phyloP scores from a whole-genome alignment of 495 filamentous ascomycete genomes.

The Xylaria grammica region DNA sequence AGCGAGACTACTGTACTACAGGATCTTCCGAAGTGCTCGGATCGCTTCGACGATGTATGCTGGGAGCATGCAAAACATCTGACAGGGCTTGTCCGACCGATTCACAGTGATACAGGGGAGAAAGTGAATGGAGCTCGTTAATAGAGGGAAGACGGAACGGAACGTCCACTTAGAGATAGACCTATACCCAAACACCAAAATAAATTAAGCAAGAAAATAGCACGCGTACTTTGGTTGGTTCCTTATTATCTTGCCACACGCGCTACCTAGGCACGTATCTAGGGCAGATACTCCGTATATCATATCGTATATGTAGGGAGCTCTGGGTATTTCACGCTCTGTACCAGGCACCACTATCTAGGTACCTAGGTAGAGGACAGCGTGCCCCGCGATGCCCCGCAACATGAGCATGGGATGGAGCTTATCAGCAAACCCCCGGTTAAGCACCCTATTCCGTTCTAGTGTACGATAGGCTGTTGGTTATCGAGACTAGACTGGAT shows the following conservation, averaged over 20 bases:
- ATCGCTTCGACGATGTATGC: not conserved
- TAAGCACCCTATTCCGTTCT: too few relatives aligned
- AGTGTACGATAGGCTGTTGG: too few relatives aligned
- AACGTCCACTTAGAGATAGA: conserved; percentile 10
- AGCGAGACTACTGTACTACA: conserved; percentile 1
- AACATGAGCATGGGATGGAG: not conserved
- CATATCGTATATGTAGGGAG: too few relatives aligned
- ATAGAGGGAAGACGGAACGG: not conserved
- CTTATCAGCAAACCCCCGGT: not conserved
- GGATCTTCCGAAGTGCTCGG: not conserved
- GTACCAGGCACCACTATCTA: too few relatives aligned
- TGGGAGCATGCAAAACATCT: not conserved
- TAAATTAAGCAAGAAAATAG: too few relatives aligned
- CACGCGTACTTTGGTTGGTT: too few relatives aligned
- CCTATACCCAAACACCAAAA: not conserved
- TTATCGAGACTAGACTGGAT: too few relatives aligned
- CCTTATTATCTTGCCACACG: too few relatives aligned
- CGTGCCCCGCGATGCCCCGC: conserved; percentile 15
- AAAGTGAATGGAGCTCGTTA: not conserved
- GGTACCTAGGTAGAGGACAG: not conserved
- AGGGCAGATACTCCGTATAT: too few relatives aligned
- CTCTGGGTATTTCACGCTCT: too few relatives aligned
- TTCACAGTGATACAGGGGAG: not conserved
- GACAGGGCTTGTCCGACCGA: too few relatives aligned
- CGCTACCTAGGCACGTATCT: too few relatives aligned